phyloP scores from a whole-genome alignment of 164 flowering plant genomes.

The Sextonia rubra region DNA sequence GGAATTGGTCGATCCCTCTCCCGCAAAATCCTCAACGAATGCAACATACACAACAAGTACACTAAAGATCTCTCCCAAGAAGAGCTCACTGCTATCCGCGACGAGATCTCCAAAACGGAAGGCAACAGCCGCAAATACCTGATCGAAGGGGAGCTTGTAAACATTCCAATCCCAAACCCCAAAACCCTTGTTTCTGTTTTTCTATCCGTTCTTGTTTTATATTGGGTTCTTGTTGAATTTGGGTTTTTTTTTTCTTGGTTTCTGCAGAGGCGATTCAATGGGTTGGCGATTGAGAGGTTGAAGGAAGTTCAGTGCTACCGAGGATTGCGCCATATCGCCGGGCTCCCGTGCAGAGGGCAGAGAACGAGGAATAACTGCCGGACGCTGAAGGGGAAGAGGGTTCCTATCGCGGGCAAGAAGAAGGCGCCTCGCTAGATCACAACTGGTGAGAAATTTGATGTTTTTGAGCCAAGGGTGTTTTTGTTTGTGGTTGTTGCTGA shows the following conservation, averaged over 20 bases:
- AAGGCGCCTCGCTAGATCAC: slow-evolving; percentile 30
- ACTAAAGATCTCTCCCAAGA: slow-evolving; percentile 81
- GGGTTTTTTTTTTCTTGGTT: background rate
- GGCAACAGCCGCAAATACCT: slow-evolving; percentile 65
- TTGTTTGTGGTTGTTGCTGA: background rate
- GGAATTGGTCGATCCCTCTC: slow-evolving; percentile 83
- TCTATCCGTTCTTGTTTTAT: background rate
- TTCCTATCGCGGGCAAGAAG: slow-evolving; percentile 87
- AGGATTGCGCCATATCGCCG: slow-evolving; percentile 76
- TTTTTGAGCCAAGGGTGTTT: background rate
- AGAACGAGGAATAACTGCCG: slow-evolving; percentile 88
- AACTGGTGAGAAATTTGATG: background rate
- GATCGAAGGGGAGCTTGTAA: slow-evolving; percentile 95
- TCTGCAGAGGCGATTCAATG: slow-evolving; percentile 90
- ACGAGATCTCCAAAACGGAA: slow-evolving; percentile 24
- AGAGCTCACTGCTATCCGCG: slow-evolving; percentile 68
- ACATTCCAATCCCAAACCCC: background rate
- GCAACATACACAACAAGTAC: slow-evolving; percentile 65
- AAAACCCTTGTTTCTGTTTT: background rate
- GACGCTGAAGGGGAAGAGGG: slow-evolving; percentile 88
- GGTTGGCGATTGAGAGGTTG: slow-evolving; percentile 67
- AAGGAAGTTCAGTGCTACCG: slow-evolving; percentile 93
- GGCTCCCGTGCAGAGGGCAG: slow-evolving; percentile 96
- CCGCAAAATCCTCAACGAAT: slow-evolving; percentile 59
- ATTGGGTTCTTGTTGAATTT: background rate